Conservation (phyloP, 129 eudicot species). For the Chrysanthemum makinoi region DNA sequence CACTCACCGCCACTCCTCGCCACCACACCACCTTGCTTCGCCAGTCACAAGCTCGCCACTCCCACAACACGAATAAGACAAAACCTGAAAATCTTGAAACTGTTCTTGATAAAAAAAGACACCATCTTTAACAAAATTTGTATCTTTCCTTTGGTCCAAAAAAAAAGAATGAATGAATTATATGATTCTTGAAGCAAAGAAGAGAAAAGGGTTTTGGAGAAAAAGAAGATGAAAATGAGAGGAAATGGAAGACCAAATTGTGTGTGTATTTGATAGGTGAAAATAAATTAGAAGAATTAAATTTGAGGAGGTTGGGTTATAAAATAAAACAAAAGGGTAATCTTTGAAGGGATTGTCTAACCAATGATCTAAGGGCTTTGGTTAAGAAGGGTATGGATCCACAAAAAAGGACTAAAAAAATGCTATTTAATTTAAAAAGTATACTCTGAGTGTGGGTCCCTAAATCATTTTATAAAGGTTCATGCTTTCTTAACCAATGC, state of each 20-base stretch:
- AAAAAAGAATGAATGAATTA: conserved; percentile 18
- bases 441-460: no score
- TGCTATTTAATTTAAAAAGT: no score
- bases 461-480: no score
- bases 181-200: conserved; percentile 16
- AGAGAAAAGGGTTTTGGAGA: conserved; percentile 24
- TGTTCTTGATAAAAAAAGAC: conserved; percentile 29
- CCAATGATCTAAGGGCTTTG: no score
- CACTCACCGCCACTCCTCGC: no score
- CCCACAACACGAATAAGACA: no score
- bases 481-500: no score
- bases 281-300: background rate
- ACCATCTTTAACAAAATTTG: conserved; percentile 5
- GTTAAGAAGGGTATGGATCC: no score
- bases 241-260: conserved; percentile 28
- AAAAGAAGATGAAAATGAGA: conserved; percentile 8
- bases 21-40: no score
- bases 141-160: background rate
- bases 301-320: conserved; percentile 7
- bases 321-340: background rate
- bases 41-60: no score
- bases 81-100: conserved; percentile 24
- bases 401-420: no score
- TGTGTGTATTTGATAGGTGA: background rate
- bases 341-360: no score